Conservation (phyloP, 768 basidiomycete genomes). For the Xerocomus brunneocitrinus region DNA sequence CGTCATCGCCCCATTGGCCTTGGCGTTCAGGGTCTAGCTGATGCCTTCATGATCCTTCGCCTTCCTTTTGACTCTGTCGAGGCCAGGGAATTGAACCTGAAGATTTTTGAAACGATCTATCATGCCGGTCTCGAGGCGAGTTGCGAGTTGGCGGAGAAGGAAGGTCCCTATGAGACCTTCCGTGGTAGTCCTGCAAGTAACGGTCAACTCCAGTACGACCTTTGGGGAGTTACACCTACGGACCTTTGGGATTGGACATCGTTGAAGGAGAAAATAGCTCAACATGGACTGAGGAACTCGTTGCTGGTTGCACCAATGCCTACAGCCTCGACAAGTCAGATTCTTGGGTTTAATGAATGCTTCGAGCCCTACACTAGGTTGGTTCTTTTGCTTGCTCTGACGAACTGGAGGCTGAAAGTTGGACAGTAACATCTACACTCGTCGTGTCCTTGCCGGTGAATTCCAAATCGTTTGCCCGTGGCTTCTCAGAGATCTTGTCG, state of each 20-base stretch:
- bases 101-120: constrained; percentile 99
- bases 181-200: constrained; percentile 85
- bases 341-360: constrained; percentile 97
- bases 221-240: constrained; percentile 90
- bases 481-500: constrained; percentile 97
- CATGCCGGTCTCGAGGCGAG: constrained; percentile 91
- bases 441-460: constrained; percentile 98
- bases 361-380: constrained; percentile 98
- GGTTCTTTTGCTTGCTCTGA: constrained; percentile 12
- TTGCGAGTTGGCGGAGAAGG: constrained; percentile 72
- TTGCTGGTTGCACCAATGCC: constrained; percentile 96
- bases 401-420: constrained; percentile 7
- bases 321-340: constrained; percentile 97
- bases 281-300: constrained; percentile 84
- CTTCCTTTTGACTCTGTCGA: constrained; percentile 91
- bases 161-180: constrained; percentile 87
- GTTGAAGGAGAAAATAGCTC: constrained; percentile 82
- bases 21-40: constrained; percentile 96
- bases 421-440: constrained; percentile 92
- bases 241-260: constrained; percentile 91
- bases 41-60: constrained; percentile 95
- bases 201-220: constrained; percentile 89
- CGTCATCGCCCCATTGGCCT: constrained; percentile 97
- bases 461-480: constrained; percentile 99
- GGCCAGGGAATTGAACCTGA: constrained; percentile 83